Base-by-base conservation (phyloP, 192 early-diverging fungal genomes). In the Dissophora globulifera region DNA sequence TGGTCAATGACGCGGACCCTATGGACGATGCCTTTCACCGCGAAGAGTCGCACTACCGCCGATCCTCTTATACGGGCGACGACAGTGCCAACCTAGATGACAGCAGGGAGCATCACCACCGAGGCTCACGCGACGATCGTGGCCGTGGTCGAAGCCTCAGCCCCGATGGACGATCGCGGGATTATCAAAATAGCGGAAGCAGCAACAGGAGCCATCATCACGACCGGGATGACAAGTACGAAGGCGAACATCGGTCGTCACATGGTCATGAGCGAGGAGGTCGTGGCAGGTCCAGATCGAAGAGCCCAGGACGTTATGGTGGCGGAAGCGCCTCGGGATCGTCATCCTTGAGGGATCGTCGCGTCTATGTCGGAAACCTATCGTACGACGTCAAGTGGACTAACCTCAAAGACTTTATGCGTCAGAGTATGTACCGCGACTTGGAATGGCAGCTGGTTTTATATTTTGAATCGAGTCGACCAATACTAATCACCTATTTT, bases 291-390 rank as follows among this genome's bases (percentile, higher is more conserved):
- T 66, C 67, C 17, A 71, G 69, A 38, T 71, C 68, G 32, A 65
- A 59, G 12, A 79, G 69, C 22, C 67, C 71, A 31, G 35, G 46
- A 12, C 64, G 65, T 17, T 16, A 16, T 3, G 20, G 31, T 2
- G 38, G 46, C n/a, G n/a, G n/a, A n/a, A n/a, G n/a, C n/a, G n/a
- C n/a, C 17, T 4, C 35, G 25, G 41, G 27, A 35, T 79, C 45
- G 5, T 19, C 32, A 20, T n/a, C n/a, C n/a, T 35, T 50, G 29
- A 82, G 80, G 55, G 86, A 91, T 23, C 84, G 88, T 56, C 62
- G 92, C 35, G 90, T 95, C 1, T 95, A 93, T 75, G 93, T 94
- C 35, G 92, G 92, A 3, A 95, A 95, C 72, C 69, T 95, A 35
- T 76, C 90, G 5, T 94, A 90, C 64, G 90, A 94, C 59, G 86